Base-by-base conservation (phyloP, 805 yeast species). In the Ogataea ganodermae region DNA sequence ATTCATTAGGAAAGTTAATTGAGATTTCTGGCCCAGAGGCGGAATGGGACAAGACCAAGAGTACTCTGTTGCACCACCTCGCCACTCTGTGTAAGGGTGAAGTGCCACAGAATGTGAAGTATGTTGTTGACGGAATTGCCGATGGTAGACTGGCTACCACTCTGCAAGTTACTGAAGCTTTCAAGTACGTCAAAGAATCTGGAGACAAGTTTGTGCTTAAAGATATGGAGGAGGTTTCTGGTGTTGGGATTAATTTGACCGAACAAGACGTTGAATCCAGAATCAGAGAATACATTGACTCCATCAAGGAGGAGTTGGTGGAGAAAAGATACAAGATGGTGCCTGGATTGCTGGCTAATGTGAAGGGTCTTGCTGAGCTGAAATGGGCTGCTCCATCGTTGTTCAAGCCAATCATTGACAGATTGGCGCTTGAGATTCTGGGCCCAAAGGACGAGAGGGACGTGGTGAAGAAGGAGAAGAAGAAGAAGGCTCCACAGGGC, bases 391-490 rank as follows among this genome's bases (percentile, higher is more conserved):
- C 86, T 40, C 96, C 97, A 30, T 79, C 83, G 43, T 73, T 80
- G 46, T 88, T 94, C 72, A 94, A 94, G 70, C 96, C 96, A 12
- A 76, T 81, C 20, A 85, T 94, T 57, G 99, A 94, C 65, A 81
- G 76, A 35, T 80, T 86, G 60, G 71, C 90, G n/a, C 67, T 86
- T 51, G 80, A 71, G 35, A 68, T 84, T 12, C 71, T 91, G 48
- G 99, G 99, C 31, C 98, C 98, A 45, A 92, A 92, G 68, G 99
- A 94, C 65, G 98, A 91, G 64, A 82, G 98, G 55, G 99, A 94
- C 67, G 74, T 83, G 18, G 75, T 83, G 44, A 86, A 86, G 70
- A 86, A 86, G 73, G 89, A 86, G 68, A 81, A 84, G 72, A 82
- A 82, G 64, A 73, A 76, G 65, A 76, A 76, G 64, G 59, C 62